phyloP scores from a whole-genome alignment of 129 eudicot genomes.

The Centaurea solstitialis region DNA sequence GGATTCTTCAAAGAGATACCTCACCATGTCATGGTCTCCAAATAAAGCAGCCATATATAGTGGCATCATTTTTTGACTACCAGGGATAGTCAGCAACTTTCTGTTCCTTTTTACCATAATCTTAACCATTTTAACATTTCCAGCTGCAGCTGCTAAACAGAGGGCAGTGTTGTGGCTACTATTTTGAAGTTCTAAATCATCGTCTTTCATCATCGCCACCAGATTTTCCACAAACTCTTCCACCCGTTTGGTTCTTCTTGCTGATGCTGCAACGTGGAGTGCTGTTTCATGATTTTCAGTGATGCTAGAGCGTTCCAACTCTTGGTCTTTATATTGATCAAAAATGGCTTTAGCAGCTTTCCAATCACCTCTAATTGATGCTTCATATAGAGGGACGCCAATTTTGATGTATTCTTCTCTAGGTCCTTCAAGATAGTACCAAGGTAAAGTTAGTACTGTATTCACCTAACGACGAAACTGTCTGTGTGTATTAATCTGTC shows the following conservation, averaged over 20 bases:
- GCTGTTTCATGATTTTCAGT: slow-evolving; percentile 49
- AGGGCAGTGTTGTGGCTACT: slow-evolving; percentile 43
- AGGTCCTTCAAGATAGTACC: slow-evolving; percentile 19
- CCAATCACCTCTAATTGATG: slow-evolving; percentile 46
- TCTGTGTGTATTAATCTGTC: too few relatives aligned
- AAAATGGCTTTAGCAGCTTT: slow-evolving; percentile 37
- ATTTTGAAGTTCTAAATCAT: slow-evolving; percentile 38
- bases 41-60: slow-evolving; percentile 46
- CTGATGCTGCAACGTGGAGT: slow-evolving; percentile 56
- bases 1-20: slow-evolving; percentile 29
- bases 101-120: slow-evolving; percentile 32
- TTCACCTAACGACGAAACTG: not conserved
- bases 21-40: slow-evolving; percentile 40
- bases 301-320: slow-evolving; percentile 25
- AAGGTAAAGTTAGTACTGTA: not conserved
- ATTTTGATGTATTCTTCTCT: slow-evolving; percentile 22
- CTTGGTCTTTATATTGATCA: not conserved
- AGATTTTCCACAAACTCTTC: slow-evolving; percentile 41
- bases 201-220: slow-evolving; percentile 8
- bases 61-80: slow-evolving; percentile 37
- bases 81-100: slow-evolving; percentile 23
- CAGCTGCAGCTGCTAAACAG: slow-evolving; percentile 56
- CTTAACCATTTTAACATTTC: slow-evolving; percentile 36
- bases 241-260: slow-evolving; percentile 9
- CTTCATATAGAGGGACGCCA: slow-evolving; percentile 38